These are phyloP conservation scores for Calonectria multiphialidica DNA, from an alignment of 2,329 filamentous ascomycete species.

Conservation along the genomic window DNA sequence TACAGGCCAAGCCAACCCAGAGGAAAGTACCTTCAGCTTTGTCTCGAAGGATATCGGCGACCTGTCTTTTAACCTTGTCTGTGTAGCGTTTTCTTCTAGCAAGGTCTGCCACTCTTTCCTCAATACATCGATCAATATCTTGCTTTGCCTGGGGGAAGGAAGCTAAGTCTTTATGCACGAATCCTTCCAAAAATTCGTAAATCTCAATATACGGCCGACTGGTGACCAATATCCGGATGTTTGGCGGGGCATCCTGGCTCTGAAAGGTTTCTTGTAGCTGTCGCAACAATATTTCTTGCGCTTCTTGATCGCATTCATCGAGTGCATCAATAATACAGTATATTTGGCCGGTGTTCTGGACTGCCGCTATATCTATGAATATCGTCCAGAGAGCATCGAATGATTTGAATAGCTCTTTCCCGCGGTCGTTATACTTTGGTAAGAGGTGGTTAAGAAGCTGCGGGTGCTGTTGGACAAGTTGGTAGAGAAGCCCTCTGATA, in stretches of 20 bases:
- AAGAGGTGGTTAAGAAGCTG: background rate
- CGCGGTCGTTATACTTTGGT: background rate
- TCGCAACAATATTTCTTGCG: background rate
- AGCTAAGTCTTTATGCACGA: background rate
- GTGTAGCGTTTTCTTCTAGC: background rate
- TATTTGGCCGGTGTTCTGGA: background rate
- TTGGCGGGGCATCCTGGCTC: background rate
- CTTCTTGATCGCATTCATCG: background rate
- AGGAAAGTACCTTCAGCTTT: background rate
- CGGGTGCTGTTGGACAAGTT: background rate
- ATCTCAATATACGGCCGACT: background rate
- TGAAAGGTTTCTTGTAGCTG: background rate
- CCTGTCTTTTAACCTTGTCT: background rate
- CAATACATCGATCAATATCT: background rate
- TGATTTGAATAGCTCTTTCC: background rate
- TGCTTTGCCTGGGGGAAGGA: background rate
- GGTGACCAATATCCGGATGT: background rate
- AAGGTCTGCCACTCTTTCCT: background rate
- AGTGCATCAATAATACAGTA: background rate
- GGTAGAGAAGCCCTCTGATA: background rate
- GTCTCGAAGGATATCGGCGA: background rate
- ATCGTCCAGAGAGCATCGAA: background rate
- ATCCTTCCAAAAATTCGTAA: background rate
- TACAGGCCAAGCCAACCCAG: no score
- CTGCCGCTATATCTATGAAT: background rate